Base-by-base conservation (phyloP, 257 asterid genomes). In the Nicotiana otophora region DNA sequence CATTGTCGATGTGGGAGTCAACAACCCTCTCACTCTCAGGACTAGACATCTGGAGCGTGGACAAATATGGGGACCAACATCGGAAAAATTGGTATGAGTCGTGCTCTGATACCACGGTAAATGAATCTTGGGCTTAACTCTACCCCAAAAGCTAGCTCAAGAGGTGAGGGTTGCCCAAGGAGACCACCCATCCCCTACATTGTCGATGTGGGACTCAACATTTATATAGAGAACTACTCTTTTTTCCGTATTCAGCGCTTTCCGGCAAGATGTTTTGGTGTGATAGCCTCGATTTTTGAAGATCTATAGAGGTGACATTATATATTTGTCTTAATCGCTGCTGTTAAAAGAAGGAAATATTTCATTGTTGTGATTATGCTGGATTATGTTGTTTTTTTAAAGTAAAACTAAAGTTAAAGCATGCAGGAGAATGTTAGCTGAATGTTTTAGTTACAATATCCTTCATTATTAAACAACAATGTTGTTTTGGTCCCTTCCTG, bases 331-430 rank as follows among this genome's bases (percentile, higher is more conserved):
- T n/a, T 46, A 72, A 23, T 72, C 39, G 7, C 19, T 23, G 14
- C 60, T 2, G 7, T 72, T 72, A 42, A 20, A 42, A 42, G n/a
- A 42, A 42, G 34, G 78, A 72, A 48, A 48, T 15, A 26, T 51
- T 48, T 74, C 14, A 46, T 72, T 46, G 39, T 46, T 72, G 79
- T 72, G 54, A n/a, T 69, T n/a, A 53, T 69, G n/a, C 78, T 70
- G 79, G 61, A 5, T 10, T 46, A 46, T 1, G 39, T 48, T 72
- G 36, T 72, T 46, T 72, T 53, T 20, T 14, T 14, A 72, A 74
- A 26, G 39, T 48, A 74, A 48, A 48, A 15, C 26, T 48, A 3
- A 48, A 48, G 80, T 26, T 48, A 26, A 26, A 74, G 80, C 57
- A 74, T 28, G 63, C 16, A 72, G 60, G 33, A 72, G 78, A 42